phyloP scores from a whole-genome alignment of 1,284 basidiomycete species.

The Rhizoctonia solani region DNA sequence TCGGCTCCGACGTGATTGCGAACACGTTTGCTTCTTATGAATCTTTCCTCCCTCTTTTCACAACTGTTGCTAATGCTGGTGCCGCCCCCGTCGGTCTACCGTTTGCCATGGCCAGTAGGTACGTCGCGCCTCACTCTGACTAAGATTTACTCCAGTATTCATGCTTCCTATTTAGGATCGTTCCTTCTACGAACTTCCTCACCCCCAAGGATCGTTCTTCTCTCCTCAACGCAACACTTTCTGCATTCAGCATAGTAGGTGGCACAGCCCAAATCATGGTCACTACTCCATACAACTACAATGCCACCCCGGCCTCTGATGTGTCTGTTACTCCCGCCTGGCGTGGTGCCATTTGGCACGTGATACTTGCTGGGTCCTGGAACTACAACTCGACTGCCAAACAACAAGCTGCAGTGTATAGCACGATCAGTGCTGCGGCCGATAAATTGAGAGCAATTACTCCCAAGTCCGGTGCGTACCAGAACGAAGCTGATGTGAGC shows the following conservation, averaged over 20 bases:
- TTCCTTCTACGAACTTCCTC: too few relatives aligned
- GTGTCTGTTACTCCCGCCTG: constrained; percentile 17
- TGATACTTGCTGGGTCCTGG: constrained; percentile 10
- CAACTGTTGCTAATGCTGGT: too few relatives aligned
- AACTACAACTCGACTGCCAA: constrained; percentile 12
- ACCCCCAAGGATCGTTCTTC: constrained; percentile 13
- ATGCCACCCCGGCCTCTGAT: not conserved
- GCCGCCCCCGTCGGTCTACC: too few relatives aligned
- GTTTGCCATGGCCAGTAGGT: too few relatives aligned
- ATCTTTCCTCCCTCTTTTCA: too few relatives aligned
- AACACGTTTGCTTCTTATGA: too few relatives aligned
- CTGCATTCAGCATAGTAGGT: not conserved
- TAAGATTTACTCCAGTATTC: too few relatives aligned
- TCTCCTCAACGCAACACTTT: constrained; percentile 12
- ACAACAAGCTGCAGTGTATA: constrained; percentile 7
- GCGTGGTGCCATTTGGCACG: constrained; percentile 15
- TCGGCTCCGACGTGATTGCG: too few relatives aligned
- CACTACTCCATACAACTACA: constrained; percentile 22
- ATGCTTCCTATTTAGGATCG: too few relatives aligned
- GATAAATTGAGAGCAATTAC: constrained; percentile 33
- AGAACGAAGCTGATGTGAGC: not conserved
- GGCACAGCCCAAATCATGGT: constrained; percentile 23
- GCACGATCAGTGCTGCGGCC: constrained; percentile 23
- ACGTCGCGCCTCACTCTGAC: too few relatives aligned
- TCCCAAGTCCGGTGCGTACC: constrained; percentile 31